Evolutionary conservation across 257 asterid genomes (phyloP).

Genomic region (Hygrophila difformis): DNA sequence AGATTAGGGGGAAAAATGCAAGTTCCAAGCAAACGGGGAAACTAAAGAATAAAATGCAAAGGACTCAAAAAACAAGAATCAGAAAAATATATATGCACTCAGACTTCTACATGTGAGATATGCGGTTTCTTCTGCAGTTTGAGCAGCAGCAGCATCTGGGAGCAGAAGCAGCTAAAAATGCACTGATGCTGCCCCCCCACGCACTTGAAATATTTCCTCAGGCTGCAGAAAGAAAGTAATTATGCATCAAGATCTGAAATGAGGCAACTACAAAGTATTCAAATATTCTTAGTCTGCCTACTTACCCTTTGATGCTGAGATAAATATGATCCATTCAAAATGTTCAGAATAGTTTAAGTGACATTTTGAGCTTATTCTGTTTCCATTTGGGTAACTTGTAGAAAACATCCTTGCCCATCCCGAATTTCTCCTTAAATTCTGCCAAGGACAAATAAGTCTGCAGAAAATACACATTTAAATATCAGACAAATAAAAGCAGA

Average conservation of each 20-base stretch:
- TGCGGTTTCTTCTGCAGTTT: constrained; percentile 20
- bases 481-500: constrained; percentile 4
- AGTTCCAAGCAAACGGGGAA: constrained; percentile 53
- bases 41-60: constrained; percentile 42
- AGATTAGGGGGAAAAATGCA: constrained; percentile 27
- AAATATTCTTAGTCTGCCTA: constrained; percentile 20
- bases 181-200: constrained; percentile 41
- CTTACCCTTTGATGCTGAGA: constrained; percentile 19
- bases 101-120: constrained; percentile 23
- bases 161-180: constrained; percentile 62
- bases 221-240: constrained; percentile 20
- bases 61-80: constrained; percentile 20
- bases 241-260: constrained; percentile 10
- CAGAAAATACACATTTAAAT: constrained; percentile 16
- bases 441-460: constrained; percentile 74
- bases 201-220: constrained; percentile 21
- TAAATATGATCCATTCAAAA: constrained; percentile 13
- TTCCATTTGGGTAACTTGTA: constrained; percentile 95
- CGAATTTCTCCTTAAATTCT: constrained; percentile 86
- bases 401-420: constrained; percentile 65
- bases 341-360: constrained; percentile 65
- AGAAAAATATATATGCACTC: constrained; percentile 14
- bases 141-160: constrained; percentile 25
- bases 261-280: no score
- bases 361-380: constrained; percentile 94